Conservation (phyloP, 768 basidiomycete species). For the Rhodotorula toruloides region DNA sequence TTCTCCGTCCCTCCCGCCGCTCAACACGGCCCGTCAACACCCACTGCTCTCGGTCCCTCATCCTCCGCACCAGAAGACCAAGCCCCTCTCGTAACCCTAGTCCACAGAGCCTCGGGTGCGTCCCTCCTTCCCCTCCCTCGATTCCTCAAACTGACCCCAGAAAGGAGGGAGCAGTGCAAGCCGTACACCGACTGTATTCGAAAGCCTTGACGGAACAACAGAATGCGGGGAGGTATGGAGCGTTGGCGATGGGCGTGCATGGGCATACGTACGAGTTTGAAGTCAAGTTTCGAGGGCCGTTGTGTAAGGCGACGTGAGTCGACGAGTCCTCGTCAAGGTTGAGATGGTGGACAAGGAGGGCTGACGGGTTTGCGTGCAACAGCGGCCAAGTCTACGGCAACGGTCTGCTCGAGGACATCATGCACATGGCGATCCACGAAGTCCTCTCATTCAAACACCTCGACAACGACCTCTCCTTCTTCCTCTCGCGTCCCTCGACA, state of each 20-base stretch:
- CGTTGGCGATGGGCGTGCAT: background rate
- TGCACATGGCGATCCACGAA: conserved; percentile 12
- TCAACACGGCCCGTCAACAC: too few relatives aligned
- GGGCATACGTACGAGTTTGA: conserved; percentile 20
- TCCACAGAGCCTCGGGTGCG: background rate
- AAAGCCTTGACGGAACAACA: background rate
- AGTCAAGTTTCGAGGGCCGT: conserved; percentile 20
- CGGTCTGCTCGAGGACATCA: conserved; percentile 16
- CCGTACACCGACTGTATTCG: conserved; percentile 17
- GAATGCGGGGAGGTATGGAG: conserved; percentile 7
- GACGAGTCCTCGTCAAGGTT: background rate
- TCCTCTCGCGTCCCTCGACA: conserved; percentile 26
- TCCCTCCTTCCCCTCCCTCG: background rate
- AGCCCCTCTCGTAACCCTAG: background rate
- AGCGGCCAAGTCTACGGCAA: conserved; percentile 15
- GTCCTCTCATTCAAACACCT: conserved; percentile 23
- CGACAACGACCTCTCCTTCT: conserved; percentile 31
- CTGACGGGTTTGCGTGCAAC: background rate
- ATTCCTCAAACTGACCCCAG: background rate
- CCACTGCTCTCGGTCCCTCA: background rate
- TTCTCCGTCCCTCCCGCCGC: background rate
- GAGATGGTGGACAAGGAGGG: too few relatives aligned
- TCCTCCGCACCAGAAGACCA: background rate
- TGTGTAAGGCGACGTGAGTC: conserved; percentile 18
- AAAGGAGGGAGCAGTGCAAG: conserved; percentile 3